These are phyloP conservation scores for Hippophae rhamnoides DNA, from an alignment of 306 rosid species.

Conservation along the genomic window DNA sequence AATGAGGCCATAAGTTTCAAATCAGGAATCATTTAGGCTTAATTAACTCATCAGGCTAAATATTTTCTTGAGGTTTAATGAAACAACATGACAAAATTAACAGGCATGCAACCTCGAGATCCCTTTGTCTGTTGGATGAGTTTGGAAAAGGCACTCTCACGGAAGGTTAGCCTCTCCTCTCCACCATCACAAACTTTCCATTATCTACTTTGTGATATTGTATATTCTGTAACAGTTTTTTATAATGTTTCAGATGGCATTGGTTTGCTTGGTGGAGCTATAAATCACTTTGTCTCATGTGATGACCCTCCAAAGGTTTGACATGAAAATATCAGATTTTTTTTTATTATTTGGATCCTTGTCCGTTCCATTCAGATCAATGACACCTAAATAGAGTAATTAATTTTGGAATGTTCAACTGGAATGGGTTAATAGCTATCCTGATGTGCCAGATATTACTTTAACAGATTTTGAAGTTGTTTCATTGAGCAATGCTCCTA, in stretches of 20 bases:
- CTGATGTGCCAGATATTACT: too few species aligned
- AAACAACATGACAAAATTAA: constrained; percentile 9
- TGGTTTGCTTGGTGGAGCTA: constrained; percentile 90
- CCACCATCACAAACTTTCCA: constrained; percentile 1
- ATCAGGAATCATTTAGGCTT: too few species aligned
- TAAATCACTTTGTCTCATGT: constrained; percentile 54
- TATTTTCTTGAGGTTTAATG: not conserved
- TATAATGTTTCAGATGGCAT: constrained; percentile 61
- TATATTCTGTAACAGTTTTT: constrained; percentile 14
- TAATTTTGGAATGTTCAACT: too few species aligned
- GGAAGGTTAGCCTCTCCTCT: constrained; percentile 64
- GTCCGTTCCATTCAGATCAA: too few species aligned
- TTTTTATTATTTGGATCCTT: too few species aligned
- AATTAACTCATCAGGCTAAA: too few species aligned
- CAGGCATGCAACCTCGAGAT: constrained; percentile 84
- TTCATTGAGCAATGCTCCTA: too few species aligned
- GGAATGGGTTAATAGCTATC: too few species aligned
- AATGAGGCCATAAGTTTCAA: too few species aligned
- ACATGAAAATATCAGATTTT: not conserved
- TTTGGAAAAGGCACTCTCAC: constrained; percentile 97
- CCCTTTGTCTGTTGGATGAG: constrained; percentile 81
- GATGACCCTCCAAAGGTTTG: constrained; percentile 78
- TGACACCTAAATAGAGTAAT: too few species aligned
- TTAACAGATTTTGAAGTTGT: too few species aligned
- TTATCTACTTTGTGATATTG: constrained; percentile 12